These are phyloP conservation scores for Hypoxylon sp. DNA, from an alignment of 2,329 filamentous ascomycete genomes.

Conservation along the genomic window DNA sequence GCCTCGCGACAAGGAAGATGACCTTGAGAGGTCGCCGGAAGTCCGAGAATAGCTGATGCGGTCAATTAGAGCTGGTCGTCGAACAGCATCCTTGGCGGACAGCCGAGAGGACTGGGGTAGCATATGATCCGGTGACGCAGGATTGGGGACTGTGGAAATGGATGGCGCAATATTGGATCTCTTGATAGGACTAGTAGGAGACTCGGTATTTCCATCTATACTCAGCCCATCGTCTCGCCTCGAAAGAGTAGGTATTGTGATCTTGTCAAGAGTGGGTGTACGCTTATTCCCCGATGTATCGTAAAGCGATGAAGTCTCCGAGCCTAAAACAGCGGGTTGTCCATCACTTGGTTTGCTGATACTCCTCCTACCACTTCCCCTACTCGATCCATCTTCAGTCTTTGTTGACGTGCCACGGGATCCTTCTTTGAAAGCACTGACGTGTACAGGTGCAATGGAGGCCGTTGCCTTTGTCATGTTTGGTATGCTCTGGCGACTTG, in stretches of 20 bases:
- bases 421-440: slow-evolving; percentile 64
- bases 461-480: slow-evolving; percentile 59
- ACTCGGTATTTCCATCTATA: slow-evolving; percentile 63
- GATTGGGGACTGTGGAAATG: slow-evolving; percentile 50
- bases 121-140: slow-evolving; percentile 55
- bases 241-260: slow-evolving; percentile 49
- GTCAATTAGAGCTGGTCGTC: slow-evolving; percentile 68
- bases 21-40: slow-evolving; percentile 65
- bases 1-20: slow-evolving; percentile 72
- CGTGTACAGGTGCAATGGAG: slow-evolving; percentile 64
- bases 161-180: slow-evolving; percentile 41
- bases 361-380: slow-evolving; percentile 59
- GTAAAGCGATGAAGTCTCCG: slow-evolving; percentile 59
- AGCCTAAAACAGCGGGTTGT: slow-evolving; percentile 55
- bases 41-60: slow-evolving; percentile 66
- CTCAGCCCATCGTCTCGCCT: slow-evolving; percentile 62
- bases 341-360: slow-evolving; percentile 61
- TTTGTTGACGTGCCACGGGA: slow-evolving; percentile 59
- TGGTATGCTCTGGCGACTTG: slow-evolving; percentile 54
- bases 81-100: slow-evolving; percentile 56
- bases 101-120: slow-evolving; percentile 50
- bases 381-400: slow-evolving; percentile 62
- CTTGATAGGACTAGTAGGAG: slow-evolving; percentile 62
- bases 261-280: slow-evolving; percentile 52
- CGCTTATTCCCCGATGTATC: slow-evolving; percentile 53